A percentile compares a stretch with the other conserved stretches of the same genome.
Evolutionary conservation across 208 protist genomes (phyloP).

Genomic region (Leishmania tarentolae): DNA sequence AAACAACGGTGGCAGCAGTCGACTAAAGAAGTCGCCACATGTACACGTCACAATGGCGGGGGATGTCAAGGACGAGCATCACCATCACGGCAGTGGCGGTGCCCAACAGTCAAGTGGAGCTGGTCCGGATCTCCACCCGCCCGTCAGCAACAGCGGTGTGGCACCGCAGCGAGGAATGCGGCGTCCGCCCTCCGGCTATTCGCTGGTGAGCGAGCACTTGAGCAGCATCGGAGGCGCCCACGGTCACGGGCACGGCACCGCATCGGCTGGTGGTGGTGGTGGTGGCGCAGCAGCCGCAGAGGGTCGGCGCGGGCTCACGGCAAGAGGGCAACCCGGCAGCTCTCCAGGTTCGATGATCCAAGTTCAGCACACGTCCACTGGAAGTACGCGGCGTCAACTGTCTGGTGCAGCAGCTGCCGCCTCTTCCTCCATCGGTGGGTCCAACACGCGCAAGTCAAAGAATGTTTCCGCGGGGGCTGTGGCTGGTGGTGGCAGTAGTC

Average conservation of each 20-base stretch:
- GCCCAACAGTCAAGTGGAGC: background rate
- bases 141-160: slow-evolving; percentile 19
- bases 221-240: background rate
- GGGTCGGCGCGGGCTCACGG: slow-evolving; percentile 3
- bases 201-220: slow-evolving; percentile 24
- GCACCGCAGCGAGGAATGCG: slow-evolving; percentile 46
- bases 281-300: slow-evolving; percentile 10
- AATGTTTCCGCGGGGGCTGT: background rate
- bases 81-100: background rate
- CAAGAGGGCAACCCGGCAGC: background rate
- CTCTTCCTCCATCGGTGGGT: background rate
- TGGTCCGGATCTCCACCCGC: background rate
- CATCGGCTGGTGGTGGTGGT: slow-evolving; percentile 9
- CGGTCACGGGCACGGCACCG: background rate
- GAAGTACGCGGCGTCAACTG: slow-evolving; percentile 17
- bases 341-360: slow-evolving; percentile 11
- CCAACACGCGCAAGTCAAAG: slow-evolving; percentile 12
- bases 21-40: slow-evolving; percentile 27
- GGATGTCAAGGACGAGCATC: slow-evolving; percentile 12
- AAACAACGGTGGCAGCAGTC: background rate
- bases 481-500: slow-evolving; percentile 5
- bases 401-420: background rate
- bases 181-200: slow-evolving; percentile 28
- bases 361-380: slow-evolving; percentile 23
- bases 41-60: slow-evolving; percentile 24